Evolutionary conservation across 495 filamentous ascomycete species (phyloP).

Genomic region (Aspergillus ellipticus): DNA sequence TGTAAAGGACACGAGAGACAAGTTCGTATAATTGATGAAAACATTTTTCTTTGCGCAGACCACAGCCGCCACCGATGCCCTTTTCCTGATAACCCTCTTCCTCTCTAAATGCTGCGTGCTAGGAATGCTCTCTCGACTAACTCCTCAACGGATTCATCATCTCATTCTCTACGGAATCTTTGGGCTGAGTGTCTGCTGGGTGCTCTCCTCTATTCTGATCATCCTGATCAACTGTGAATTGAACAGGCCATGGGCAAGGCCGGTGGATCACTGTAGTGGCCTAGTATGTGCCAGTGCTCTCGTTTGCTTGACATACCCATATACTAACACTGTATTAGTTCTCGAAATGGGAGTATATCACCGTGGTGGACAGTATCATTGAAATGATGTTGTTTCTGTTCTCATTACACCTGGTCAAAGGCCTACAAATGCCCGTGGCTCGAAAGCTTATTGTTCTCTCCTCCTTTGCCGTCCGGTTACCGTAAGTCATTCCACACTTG

Average conservation of each 20-base stretch:
- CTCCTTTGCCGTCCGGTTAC: constrained; percentile 31
- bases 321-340: constrained; percentile 15
- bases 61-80: background rate
- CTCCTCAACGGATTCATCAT: background rate
- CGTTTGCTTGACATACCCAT: background rate
- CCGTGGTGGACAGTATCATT: constrained; percentile 27
- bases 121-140: background rate
- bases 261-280: constrained; percentile 19
- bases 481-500: constrained; percentile 18
- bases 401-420: constrained; percentile 25
- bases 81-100: background rate
- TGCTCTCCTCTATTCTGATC: constrained; percentile 14
- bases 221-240: constrained; percentile 24
- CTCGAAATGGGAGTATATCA: constrained; percentile 28
- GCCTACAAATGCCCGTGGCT: constrained; percentile 19
- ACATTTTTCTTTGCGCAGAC: background rate
- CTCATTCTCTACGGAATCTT: background rate
- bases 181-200: background rate
- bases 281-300: constrained; percentile 16
- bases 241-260: constrained; percentile 24
- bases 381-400: constrained; percentile 26
- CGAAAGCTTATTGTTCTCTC: constrained; percentile 29
- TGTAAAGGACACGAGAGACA: background rate
- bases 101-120: constrained; percentile 2
- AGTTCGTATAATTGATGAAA: background rate